Percentiles rank a stretch among this genome's conserved stretches.
Conservation (phyloP, 768 basidiomycete species). For the Hypsizygus marmoreus region DNA sequence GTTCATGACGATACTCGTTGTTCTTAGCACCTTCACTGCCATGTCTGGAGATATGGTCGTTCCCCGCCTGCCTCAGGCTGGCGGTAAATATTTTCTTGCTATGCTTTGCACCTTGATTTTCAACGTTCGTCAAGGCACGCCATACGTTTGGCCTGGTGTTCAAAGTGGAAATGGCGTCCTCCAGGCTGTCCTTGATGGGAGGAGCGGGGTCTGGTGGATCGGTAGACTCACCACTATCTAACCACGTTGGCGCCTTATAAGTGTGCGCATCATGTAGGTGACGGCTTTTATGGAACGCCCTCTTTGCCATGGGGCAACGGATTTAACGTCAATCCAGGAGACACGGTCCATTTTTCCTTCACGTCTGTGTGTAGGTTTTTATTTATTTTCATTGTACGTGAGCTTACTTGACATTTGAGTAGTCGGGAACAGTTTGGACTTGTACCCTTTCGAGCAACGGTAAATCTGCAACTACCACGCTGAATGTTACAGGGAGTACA, state of each 20-base stretch:
- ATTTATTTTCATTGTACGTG: neutral
- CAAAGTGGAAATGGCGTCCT: slow-evolving; percentile 28
- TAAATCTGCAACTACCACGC: slow-evolving; percentile 21
- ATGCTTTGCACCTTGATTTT: neutral
- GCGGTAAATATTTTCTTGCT: slow-evolving; percentile 11
- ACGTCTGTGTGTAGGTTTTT: slow-evolving; percentile 9
- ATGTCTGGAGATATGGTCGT: slow-evolving; percentile 29
- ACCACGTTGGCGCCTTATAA: neutral
- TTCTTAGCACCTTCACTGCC: slow-evolving; percentile 21
- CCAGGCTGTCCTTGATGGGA: slow-evolving; percentile 28
- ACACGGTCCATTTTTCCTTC: slow-evolving; percentile 27
- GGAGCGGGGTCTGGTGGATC: slow-evolving; percentile 30
- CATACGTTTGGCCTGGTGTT: slow-evolving; percentile 29
- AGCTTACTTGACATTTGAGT: neutral
- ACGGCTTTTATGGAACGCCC: slow-evolving; percentile 29
- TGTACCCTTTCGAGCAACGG: slow-evolving; percentile 26
- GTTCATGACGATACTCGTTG: neutral
- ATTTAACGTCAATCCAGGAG: slow-evolving; percentile 28
- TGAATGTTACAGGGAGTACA: slow-evolving; percentile 25
- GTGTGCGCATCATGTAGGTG: slow-evolving; percentile 13
- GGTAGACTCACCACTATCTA: slow-evolving; percentile 9
- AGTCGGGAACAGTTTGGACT: slow-evolving; percentile 27
- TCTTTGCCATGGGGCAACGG: slow-evolving; percentile 29
- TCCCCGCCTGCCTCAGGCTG: slow-evolving; percentile 22
- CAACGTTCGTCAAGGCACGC: slow-evolving; percentile 17